Base-by-base conservation (phyloP, 805 yeast genomes). In the Schwanniomyces vanrijiae region DNA sequence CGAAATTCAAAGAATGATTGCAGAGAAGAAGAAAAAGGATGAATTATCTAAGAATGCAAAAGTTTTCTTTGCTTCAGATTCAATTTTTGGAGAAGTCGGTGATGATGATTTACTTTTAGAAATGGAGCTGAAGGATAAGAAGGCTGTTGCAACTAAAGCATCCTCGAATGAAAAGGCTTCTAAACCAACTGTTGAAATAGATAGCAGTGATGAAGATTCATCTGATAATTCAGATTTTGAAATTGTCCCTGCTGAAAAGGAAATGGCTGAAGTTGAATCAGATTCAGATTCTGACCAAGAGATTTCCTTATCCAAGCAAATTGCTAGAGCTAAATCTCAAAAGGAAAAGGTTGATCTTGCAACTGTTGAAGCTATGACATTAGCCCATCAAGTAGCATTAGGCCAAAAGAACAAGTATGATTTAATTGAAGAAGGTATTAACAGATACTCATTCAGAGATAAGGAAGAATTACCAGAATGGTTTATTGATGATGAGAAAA, bases 331-430 rank as follows among this genome's bases (percentile, higher is more conserved):
- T 42, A 58, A 72, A 62, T 54, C 70, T 65, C 88, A 86, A 54
- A 71, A 80, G 48, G 76, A 81, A 44, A 86, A 82, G 50, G 83
- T 89, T 42, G 96, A 89, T 53, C 73, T 91, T 50, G 95, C 94
- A 16, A 90, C 97, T 1, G 96, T 87, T 1, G 96, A 90, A 64
- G 97, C 97, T 4, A 94, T 94, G 99, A 94, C 99, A 0, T 73
- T 94, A 58, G 99, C 99, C 0, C 99, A 94, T 63, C 90, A 94
- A 67, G 76, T 94, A 34, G 99, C 98, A 0, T 67, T 90, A 21
- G 97, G 97, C 8, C 90, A 89, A 59, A 87, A 77, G 73, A 81
- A 84, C 42, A 90, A 86, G 62, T 85, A 88, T 57, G 96, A 90
- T 60, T 73, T 92, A 47, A 73, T 89, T n/a, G 90, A 90, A 59